Evolutionary conservation across 2,329 filamentous ascomycete genomes (phyloP).

Genomic region (Pseudocercospora vitis): DNA sequence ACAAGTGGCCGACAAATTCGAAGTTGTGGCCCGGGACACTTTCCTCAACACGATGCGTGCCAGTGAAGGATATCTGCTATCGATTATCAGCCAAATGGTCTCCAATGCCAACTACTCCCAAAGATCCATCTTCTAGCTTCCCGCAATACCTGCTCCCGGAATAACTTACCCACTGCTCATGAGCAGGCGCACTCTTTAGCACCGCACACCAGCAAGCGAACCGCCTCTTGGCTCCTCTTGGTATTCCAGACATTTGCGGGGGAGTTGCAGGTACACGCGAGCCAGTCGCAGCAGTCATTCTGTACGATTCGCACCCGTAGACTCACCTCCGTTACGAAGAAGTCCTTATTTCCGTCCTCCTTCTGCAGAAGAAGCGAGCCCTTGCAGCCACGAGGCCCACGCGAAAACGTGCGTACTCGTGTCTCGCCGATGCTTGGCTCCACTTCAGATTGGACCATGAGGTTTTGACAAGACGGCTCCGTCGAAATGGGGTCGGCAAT

Average conservation of each 20-base stretch:
- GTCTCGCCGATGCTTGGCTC: not conserved
- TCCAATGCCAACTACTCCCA: not conserved
- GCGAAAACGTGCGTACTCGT: not conserved
- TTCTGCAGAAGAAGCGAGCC: not conserved
- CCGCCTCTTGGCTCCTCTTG: conserved; percentile 3
- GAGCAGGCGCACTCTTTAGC: too few species aligned
- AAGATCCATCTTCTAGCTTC: too few species aligned
- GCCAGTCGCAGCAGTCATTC: not conserved
- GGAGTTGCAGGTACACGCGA: not conserved
- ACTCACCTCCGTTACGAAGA: not conserved
- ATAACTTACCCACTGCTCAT: not conserved
- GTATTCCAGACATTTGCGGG: conserved; percentile 5
- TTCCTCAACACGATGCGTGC: too few species aligned
- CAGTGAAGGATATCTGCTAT: too few species aligned
- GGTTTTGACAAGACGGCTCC: not conserved
- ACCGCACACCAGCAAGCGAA: not conserved
- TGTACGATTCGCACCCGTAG: not conserved
- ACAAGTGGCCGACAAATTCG: too few species aligned
- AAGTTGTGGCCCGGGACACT: too few species aligned
- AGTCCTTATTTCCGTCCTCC: not conserved
- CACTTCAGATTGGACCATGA: not conserved
- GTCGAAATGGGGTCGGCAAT: conserved; percentile 3
- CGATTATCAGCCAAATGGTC: not conserved
- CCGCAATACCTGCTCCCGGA: not conserved
- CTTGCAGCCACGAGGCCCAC: not conserved